Conservation (phyloP, 148 eudicot species). For the Linanthus parryae region DNA sequence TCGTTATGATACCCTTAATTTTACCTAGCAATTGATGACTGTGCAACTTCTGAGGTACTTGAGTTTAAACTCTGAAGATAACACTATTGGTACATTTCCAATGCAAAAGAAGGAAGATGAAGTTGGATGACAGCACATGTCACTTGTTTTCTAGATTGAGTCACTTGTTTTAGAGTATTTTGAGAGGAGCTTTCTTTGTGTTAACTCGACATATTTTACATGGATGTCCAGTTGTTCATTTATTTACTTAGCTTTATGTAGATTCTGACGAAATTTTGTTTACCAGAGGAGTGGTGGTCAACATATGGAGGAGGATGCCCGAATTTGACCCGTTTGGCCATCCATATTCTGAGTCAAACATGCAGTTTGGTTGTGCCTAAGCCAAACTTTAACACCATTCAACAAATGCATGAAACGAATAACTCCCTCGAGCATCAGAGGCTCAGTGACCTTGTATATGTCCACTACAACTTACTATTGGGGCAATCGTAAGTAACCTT, state of each 20-base stretch:
- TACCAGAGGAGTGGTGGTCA: constrained; percentile 94
- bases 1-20: too few relatives aligned
- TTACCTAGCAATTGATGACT: too few relatives aligned
- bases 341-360: constrained; percentile 85
- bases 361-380: constrained; percentile 58
- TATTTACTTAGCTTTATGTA: not conserved
- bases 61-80: too few relatives aligned
- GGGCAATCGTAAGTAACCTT: constrained; percentile 52
- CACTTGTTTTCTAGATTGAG: too few relatives aligned
- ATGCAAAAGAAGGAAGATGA: too few relatives aligned
- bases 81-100: too few relatives aligned
- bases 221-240: too few relatives aligned
- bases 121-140: too few relatives aligned
- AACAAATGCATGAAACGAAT: constrained; percentile 48
- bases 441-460: constrained; percentile 65
- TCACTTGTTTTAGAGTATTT: not conserved
- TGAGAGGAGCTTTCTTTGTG: too few relatives aligned
- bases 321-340: constrained; percentile 72
- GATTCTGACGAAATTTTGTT: constrained; percentile 4
- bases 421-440: constrained; percentile 82
- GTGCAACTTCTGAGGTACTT: too few relatives aligned
- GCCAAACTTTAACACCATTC: constrained; percentile 37
- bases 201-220: too few relatives aligned
- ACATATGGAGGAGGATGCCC: constrained; percentile 90
- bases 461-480: constrained; percentile 68